Conservation (phyloP, 257 asterid species). For the Fraxinus americana region DNA sequence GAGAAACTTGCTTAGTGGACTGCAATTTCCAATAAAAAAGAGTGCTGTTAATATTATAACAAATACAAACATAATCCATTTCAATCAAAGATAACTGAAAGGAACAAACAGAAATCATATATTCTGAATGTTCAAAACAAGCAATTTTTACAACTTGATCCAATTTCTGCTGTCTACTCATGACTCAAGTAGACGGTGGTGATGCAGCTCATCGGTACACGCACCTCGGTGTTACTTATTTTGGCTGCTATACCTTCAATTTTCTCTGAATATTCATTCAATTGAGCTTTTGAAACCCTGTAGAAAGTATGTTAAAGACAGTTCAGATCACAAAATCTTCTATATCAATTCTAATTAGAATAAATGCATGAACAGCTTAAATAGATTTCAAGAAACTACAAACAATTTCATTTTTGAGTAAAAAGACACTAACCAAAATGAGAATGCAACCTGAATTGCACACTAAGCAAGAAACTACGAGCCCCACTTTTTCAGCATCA, state of each 20-base stretch:
- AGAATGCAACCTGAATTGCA: not conserved
- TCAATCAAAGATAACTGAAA: not conserved
- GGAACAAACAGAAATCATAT: not conserved
- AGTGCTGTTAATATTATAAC: slow-evolving; percentile 18
- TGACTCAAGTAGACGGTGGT: not conserved
- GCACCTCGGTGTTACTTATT: slow-evolving; percentile 57
- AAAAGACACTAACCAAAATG: not conserved
- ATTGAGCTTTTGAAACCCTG: slow-evolving; percentile 75
- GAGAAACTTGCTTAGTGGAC: slow-evolving; percentile 42
- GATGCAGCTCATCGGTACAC: slow-evolving; percentile 10
- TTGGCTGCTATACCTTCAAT: slow-evolving; percentile 83
- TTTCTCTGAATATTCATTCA: slow-evolving; percentile 72
- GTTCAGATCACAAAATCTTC: not conserved
- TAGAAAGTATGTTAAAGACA: slow-evolving; percentile 5
- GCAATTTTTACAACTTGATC: not conserved
- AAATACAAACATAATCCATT: not conserved
- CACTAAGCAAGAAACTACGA: not conserved
- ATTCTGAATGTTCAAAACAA: not conserved
- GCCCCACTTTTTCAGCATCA: not conserved
- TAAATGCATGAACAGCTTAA: not conserved
- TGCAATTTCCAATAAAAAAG: slow-evolving; percentile 38
- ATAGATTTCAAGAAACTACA: not conserved
- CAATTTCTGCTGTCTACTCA: not conserved
- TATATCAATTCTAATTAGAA: not conserved
- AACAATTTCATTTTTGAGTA: not conserved